phyloP scores from a whole-genome alignment of 2,329 filamentous ascomycete species.

The Pyricularia sp. region DNA sequence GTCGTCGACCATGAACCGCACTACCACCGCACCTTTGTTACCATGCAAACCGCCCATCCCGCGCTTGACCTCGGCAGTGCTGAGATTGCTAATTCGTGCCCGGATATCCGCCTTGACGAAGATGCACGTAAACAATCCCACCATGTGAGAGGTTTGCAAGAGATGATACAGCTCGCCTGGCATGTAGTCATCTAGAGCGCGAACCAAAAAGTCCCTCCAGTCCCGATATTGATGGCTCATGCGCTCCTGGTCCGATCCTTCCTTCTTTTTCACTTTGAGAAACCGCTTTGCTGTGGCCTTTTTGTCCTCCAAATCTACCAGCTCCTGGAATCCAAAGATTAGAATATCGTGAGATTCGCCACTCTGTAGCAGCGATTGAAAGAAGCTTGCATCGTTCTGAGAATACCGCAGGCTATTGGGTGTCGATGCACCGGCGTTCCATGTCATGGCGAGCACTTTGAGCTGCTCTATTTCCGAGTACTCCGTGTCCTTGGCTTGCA shows the following conservation, averaged over 20 bases:
- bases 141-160: constrained; percentile 77
- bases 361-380: constrained; percentile 65
- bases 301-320: constrained; percentile 97
- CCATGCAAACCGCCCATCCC: constrained; percentile 92
- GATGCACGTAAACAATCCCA: constrained; percentile 90
- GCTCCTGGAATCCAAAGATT: constrained; percentile 92
- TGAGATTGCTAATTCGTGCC: constrained; percentile 62
- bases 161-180: constrained; percentile 69
- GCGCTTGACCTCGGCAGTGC: constrained; percentile 76
- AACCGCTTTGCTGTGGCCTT: constrained; percentile 93
- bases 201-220: constrained; percentile 82
- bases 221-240: constrained; percentile 97
- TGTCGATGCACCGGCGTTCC: constrained; percentile 97
- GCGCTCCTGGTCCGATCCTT: constrained; percentile 67
- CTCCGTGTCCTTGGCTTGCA: constrained; percentile 70
- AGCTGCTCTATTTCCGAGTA: constrained; percentile 81
- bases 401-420: constrained; percentile 65
- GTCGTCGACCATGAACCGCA: constrained; percentile 90
- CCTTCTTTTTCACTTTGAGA: constrained; percentile 69
- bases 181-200: constrained; percentile 73
- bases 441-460: constrained; percentile 71
- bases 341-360: constrained; percentile 76
- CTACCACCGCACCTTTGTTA: constrained; percentile 86
- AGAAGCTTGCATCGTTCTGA: constrained; percentile 60
- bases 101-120: constrained; percentile 78